These are phyloP conservation scores for Parmelia sp. DNA, from an alignment of 495 filamentous ascomycete species.

Conservation along the genomic window DNA sequence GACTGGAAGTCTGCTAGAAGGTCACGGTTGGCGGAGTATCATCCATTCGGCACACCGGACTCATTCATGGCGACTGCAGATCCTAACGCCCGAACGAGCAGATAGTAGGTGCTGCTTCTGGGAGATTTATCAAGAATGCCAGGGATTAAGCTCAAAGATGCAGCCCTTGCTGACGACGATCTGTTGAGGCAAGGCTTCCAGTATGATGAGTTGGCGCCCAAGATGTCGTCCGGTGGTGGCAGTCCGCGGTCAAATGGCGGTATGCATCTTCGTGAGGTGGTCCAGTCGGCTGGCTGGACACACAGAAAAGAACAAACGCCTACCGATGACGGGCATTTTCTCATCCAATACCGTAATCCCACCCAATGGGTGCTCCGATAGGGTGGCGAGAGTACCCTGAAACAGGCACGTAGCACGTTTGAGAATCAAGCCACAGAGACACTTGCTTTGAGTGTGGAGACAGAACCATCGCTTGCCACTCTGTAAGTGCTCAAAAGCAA, in stretches of 20 bases:
- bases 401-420: not conserved
- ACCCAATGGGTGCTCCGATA: not conserved
- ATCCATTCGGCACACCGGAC: conserved; percentile 4
- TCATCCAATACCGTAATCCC: conserved; percentile 10
- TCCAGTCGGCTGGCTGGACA: conserved; percentile 10
- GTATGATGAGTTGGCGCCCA: conserved; percentile 25
- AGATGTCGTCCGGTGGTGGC: conserved; percentile 8
- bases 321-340: conserved; percentile 5
- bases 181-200: conserved; percentile 4
- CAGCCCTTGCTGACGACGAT: conserved; percentile 3
- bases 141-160: conserved; percentile 13
- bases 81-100: conserved; percentile 26
- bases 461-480: not conserved
- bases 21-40: not conserved
- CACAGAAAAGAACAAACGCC: conserved; percentile 1
- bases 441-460: not conserved
- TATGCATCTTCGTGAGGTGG: conserved; percentile 14
- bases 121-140: not conserved
- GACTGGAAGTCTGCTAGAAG: conserved; percentile 1
- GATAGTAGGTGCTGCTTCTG: not conserved
- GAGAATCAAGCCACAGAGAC: not conserved
- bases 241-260: conserved; percentile 13
- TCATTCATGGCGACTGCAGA: conserved; percentile 18
- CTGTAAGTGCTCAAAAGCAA: not conserved
- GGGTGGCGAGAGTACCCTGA: not conserved